Percentiles rank a stretch among this genome's conserved stretches.
These are phyloP conservation scores for Candida sp. DNA, from an alignment of 1,139 yeast genomes.

Conservation along the genomic window DNA sequence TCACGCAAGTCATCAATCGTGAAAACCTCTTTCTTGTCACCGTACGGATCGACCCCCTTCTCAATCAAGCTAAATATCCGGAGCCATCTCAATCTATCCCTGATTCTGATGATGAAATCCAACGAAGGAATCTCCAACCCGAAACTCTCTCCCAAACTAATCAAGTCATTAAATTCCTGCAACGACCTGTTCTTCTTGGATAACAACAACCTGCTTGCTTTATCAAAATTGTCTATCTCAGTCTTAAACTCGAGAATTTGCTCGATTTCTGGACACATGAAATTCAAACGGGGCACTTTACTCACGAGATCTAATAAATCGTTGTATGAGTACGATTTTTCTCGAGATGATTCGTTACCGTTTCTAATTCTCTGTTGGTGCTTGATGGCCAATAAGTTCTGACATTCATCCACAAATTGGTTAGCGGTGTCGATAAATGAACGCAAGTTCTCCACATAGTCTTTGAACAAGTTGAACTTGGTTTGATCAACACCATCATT, in stretches of 20 bases:
- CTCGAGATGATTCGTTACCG: constrained; percentile 15
- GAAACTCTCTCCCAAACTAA: constrained; percentile 59
- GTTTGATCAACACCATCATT: constrained; percentile 16
- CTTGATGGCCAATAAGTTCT: constrained; percentile 49
- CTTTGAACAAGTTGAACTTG: constrained; percentile 22
- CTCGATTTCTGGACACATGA: constrained; percentile 63
- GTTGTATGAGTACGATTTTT: constrained; percentile 10
- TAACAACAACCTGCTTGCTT: constrained; percentile 46
- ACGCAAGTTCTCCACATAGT: constrained; percentile 38
- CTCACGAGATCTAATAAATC: constrained; percentile 40
- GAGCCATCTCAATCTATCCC: constrained; percentile 56
- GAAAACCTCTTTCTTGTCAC: constrained; percentile 40
- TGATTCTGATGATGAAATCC: constrained; percentile 48
- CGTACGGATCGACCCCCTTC: constrained; percentile 46
- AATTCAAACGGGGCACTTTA: constrained; percentile 52
- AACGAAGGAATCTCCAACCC: constrained; percentile 61
- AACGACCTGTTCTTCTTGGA: constrained; percentile 28
- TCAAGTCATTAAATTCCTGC: constrained; percentile 49
- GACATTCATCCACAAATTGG: constrained; percentile 61
- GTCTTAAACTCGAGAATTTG: constrained; percentile 56
- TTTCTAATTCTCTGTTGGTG: constrained; percentile 55
- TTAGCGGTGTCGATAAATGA: constrained; percentile 49
- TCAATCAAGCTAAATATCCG: constrained; percentile 35
- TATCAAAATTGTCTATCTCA: constrained; percentile 59
- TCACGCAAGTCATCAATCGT: constrained; percentile 37